Percentiles rank a stretch among this genome's conserved stretches.
These are phyloP conservation scores for Penicillium salamii DNA, from an alignment of 495 filamentous ascomycete genomes.

Conservation along the genomic window DNA sequence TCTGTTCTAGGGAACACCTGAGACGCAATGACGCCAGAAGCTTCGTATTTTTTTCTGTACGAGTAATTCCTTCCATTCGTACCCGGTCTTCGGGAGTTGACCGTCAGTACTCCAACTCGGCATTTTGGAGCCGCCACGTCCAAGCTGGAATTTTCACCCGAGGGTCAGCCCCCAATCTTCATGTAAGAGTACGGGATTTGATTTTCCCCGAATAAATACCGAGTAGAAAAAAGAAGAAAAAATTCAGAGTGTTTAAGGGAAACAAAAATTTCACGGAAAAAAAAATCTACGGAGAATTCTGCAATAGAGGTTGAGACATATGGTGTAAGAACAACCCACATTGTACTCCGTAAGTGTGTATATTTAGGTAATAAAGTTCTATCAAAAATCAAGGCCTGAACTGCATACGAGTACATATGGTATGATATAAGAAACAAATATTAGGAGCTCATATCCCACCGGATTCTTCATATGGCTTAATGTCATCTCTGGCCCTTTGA, in stretches of 20 bases:
- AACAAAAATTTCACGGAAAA: neutral
- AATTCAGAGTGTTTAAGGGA: neutral
- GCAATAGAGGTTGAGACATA: neutral
- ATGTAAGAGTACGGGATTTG: slow-evolving; percentile 9
- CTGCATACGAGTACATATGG: neutral
- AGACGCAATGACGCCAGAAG: slow-evolving; percentile 4
- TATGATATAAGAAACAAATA: neutral
- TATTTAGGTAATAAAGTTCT: neutral
- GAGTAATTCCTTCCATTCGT: neutral
- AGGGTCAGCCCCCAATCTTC: slow-evolving; percentile 8
- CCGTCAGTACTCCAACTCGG: slow-evolving; percentile 10
- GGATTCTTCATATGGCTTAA: neutral
- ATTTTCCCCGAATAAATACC: slow-evolving; percentile 35
- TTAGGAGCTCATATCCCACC: neutral
- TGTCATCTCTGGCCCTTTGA: neutral
- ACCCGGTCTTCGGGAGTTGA: slow-evolving; percentile 9
- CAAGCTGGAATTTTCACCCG: slow-evolving; percentile 19
- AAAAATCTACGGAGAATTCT: too few relatives aligned
- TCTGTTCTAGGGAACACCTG: slow-evolving; percentile 15
- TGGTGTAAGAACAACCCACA: neutral
- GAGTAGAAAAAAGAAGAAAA: neutral
- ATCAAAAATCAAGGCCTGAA: neutral
- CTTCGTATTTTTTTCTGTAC: neutral
- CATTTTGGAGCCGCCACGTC: slow-evolving; percentile 5
- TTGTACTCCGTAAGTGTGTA: too few relatives aligned